Evolutionary conservation across 1,139 yeast species (phyloP).

Genomic region (Candida albicans): DNA sequence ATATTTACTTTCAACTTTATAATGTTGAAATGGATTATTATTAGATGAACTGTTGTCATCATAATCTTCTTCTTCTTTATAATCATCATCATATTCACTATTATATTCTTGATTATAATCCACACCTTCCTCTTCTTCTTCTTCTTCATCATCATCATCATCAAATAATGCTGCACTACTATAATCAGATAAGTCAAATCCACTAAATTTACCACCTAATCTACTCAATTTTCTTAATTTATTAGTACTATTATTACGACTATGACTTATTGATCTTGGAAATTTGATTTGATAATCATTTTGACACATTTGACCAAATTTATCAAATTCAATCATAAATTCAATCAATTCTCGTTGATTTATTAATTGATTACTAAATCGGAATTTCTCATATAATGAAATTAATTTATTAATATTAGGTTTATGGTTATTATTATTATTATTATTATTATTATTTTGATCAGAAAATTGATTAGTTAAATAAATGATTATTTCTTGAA

Average conservation of each 20-base stretch:
- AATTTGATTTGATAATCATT: slow-evolving; percentile 15
- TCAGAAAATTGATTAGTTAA: slow-evolving; percentile 15
- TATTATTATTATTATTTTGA: slow-evolving; percentile 10
- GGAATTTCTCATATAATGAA: slow-evolving; percentile 63
- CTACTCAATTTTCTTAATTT: too few relatives aligned
- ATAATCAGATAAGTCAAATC: slow-evolving; percentile 7
- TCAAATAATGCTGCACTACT: slow-evolving; percentile 9
- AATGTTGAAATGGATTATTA: slow-evolving; percentile 11
- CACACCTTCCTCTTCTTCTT: slow-evolving; percentile 8
- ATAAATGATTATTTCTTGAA: slow-evolving; percentile 45
- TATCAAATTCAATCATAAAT: slow-evolving; percentile 48
- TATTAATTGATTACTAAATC: slow-evolving; percentile 67
- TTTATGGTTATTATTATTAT: slow-evolving; percentile 12
- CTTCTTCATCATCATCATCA: slow-evolving; percentile 8
- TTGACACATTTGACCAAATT: slow-evolving; percentile 19
- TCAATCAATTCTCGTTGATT: slow-evolving; percentile 58
- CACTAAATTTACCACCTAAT: slow-evolving; percentile 5
- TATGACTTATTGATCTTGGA: slow-evolving; percentile 11
- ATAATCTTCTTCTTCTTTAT: slow-evolving; percentile 4
- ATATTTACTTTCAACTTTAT: slow-evolving; percentile 9
- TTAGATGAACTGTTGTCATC: background rate
- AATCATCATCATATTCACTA: slow-evolving; percentile 3
- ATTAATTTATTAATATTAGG: slow-evolving; percentile 38
- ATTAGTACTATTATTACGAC: slow-evolving; percentile 1
- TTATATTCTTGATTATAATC: background rate